Base-by-base conservation (phyloP, 306 rosid genomes). In the Styphnolobium japonicum region DNA sequence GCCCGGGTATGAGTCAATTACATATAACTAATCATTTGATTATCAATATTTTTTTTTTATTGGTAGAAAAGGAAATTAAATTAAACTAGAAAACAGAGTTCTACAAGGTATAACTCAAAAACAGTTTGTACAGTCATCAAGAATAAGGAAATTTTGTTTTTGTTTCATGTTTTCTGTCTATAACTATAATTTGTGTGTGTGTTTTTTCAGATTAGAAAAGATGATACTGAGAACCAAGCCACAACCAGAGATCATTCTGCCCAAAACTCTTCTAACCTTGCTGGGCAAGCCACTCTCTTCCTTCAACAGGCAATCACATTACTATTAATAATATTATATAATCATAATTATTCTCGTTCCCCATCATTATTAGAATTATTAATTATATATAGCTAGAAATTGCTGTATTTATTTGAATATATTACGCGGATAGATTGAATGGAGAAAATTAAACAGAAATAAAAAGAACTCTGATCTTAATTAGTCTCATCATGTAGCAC, bases 281-380 rank as follows among this genome's bases (percentile, higher is more conserved):
- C 77, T 19, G 84, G 62, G 12, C 89, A 88, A 83, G 84, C 89
- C 67, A 57, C 89, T 53, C 67, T 23, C 76, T 53, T 88, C 77
- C 65, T 88, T 58, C 91, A 88, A 81, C 91, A 88, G 91, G 91
- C 56, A 79, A 69, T 56, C 52, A 21, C 9, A 43, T 43, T 14
- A 27, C 21, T 6, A 55, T 55, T 16, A 55, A 8, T 55, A 36
- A 36, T 6, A 4, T 1, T 6, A 36, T 4, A 4, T 6, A 36
- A 11, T 45, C n/a, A 12, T 45, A 0, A 15, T n/a, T 33, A 31
- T 5, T n/a, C 4, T 33, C 0, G 9, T 60, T 31, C 7, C 12
- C 40, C 25, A 7, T 22, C 33, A 5, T 10, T 22, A 33, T 7
- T 7, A 55, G 14, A 22, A 21, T 51, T 51, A n/a, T 51, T 18